These are phyloP conservation scores for Camellia oleifera DNA, from an alignment of 179 eudicot species.

Conservation along the genomic window DNA sequence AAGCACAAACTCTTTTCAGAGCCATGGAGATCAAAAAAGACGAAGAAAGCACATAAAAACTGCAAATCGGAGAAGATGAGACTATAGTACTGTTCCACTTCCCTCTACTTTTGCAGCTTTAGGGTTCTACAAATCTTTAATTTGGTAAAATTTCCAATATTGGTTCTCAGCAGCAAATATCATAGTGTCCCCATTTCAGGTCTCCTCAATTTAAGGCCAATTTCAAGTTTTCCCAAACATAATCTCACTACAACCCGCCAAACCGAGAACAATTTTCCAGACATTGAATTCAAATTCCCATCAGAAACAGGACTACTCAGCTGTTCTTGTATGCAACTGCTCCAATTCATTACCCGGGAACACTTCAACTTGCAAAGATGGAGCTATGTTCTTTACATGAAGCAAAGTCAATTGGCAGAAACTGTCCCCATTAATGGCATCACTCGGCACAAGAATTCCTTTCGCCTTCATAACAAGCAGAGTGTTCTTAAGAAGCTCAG, in stretches of 20 bases:
- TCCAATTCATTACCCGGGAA: constrained; percentile 24
- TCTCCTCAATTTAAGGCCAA: not conserved
- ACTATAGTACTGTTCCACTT: not conserved
- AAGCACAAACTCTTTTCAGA: constrained; percentile 1
- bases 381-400: constrained; percentile 45
- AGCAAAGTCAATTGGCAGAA: constrained; percentile 51
- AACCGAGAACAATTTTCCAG: not conserved
- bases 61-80: not conserved
- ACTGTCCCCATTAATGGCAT: constrained; percentile 44
- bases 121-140: not conserved
- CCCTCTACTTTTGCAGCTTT: not conserved
- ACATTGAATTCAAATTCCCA: constrained; percentile 5
- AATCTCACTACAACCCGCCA: not conserved
- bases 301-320: constrained; percentile 11
- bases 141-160: not conserved
- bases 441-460: constrained; percentile 41
- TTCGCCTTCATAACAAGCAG: constrained; percentile 44
- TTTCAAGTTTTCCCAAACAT: not conserved
- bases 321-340: not conserved
- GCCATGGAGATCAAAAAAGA: not conserved
- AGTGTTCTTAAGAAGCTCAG: constrained; percentile 48
- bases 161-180: not conserved
- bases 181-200: no score
- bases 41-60: not conserved
- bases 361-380: constrained; percentile 45